Conservation (phyloP, 331 rosid genomes). For the Spiraea crenata region DNA sequence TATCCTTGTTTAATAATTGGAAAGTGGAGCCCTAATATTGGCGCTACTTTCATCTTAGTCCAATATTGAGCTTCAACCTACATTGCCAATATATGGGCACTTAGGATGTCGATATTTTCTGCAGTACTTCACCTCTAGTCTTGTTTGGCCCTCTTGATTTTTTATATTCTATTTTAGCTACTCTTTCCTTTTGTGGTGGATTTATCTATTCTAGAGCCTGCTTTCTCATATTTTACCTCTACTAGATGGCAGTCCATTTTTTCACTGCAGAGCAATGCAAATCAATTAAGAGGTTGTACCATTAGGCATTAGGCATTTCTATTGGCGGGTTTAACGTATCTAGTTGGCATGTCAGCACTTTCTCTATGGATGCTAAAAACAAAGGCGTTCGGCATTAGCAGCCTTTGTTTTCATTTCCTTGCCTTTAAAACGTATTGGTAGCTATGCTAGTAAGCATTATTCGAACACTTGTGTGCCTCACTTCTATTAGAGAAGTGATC, state of each 20-base stretch:
- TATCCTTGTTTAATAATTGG: not conserved
- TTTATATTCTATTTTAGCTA: not conserved
- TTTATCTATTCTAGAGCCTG: not conserved
- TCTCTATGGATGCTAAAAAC: not conserved
- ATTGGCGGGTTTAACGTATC: not conserved
- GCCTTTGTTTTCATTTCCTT: not conserved
- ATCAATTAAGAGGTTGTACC: not conserved
- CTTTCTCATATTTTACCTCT: not conserved
- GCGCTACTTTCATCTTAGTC: not conserved
- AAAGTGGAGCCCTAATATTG: not conserved
- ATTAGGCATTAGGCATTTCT: not conserved
- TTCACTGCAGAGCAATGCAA: not conserved
- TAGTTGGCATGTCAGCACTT: not conserved
- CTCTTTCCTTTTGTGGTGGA: conserved; percentile 2
- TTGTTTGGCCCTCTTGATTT: conserved; percentile 3
- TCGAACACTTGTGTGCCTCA: too few species aligned
- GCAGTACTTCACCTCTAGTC: not conserved
- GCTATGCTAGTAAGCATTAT: not conserved
- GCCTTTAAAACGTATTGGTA: not conserved
- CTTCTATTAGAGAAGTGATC: too few species aligned
- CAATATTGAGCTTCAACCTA: not conserved
- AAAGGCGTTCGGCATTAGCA: not conserved
- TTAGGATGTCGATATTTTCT: not conserved
- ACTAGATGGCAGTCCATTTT: too few species aligned
- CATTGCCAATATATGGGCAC: not conserved